These are phyloP conservation scores for Phytopythium litorale DNA, from an alignment of 352 stramenopile species.

Conservation along the genomic window DNA sequence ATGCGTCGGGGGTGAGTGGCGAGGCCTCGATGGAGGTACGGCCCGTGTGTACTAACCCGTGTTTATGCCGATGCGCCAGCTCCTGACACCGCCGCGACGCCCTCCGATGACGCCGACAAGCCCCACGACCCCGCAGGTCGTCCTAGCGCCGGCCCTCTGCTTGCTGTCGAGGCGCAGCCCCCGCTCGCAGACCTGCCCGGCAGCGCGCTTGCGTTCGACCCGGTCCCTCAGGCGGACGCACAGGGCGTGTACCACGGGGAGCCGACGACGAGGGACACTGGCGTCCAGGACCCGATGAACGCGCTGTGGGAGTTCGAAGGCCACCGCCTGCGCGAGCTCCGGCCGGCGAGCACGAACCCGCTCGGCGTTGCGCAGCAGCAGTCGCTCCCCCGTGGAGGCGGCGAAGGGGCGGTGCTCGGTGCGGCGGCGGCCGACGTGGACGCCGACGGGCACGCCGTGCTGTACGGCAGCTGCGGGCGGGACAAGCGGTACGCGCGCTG, in stretches of 20 bases:
- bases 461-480: slow-evolving; percentile 63
- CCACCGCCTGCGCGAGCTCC: slow-evolving; percentile 44
- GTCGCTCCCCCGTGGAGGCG: background rate
- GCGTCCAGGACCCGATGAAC: slow-evolving; percentile 46
- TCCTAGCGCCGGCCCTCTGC: background rate
- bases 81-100: background rate
- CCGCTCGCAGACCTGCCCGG: background rate
- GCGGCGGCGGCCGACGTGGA: slow-evolving; percentile 24
- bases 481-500: slow-evolving; percentile 71
- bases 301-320: slow-evolving; percentile 66
- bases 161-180: background rate
- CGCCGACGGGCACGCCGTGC: slow-evolving; percentile 37
- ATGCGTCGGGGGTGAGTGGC: slow-evolving; percentile 23
- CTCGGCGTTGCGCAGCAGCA: slow-evolving; percentile 17
- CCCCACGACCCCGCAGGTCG: background rate
- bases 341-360: slow-evolving; percentile 34
- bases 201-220: background rate
- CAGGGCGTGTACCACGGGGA: background rate
- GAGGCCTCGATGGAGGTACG: too few species aligned
- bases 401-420: background rate
- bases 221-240: background rate
- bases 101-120: background rate
- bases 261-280: background rate
- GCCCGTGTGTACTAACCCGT: too few species aligned
- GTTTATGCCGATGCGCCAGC: background rate